Percentiles rank a stretch among this genome's conserved stretches.
These are phyloP conservation scores for Geotrichum phurueaensis DNA, from an alignment of 1,139 yeast species.

Conservation along the genomic window DNA sequence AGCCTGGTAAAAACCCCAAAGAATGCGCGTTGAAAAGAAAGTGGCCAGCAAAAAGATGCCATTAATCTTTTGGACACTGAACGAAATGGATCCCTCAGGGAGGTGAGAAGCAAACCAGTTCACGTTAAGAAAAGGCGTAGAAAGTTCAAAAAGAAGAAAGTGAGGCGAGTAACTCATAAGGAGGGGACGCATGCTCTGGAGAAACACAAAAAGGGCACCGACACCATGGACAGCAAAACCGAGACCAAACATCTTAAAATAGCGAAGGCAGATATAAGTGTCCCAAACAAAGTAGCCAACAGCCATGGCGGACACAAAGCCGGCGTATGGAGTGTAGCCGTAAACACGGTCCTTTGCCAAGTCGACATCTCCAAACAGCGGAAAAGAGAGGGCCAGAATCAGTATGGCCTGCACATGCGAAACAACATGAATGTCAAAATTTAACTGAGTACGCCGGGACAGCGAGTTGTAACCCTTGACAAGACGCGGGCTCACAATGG, in stretches of 20 bases:
- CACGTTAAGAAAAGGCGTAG: conserved; percentile 87
- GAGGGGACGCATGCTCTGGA: conserved; percentile 62
- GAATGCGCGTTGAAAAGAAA: conserved; percentile 72
- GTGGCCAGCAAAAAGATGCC: conserved; percentile 62
- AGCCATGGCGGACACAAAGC: conserved; percentile 65
- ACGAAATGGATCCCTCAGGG: conserved; percentile 51
- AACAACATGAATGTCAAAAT: conserved; percentile 84
- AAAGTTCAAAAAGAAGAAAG: conserved; percentile 78
- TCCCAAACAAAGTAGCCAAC: conserved; percentile 95
- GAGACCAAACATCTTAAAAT: conserved; percentile 63
- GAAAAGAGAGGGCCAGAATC: conserved; percentile 50
- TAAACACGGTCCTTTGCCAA: conserved; percentile 46
- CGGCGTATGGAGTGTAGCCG: conserved; percentile 68
- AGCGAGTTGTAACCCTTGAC: conserved; percentile 41
- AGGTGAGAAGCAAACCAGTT: conserved; percentile 85
- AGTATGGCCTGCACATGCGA: conserved; percentile 75
- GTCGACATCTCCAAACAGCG: conserved; percentile 54
- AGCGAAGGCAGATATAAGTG: conserved; percentile 53
- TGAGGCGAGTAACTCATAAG: conserved; percentile 77
- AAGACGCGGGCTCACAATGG: conserved; percentile 41
- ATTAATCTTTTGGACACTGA: conserved; percentile 52
- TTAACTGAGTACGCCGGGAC: conserved; percentile 46
- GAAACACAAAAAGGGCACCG: conserved; percentile 72
- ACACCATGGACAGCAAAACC: conserved; percentile 85
- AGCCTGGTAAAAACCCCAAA: conserved; percentile 85